Evolutionary conservation across 2,329 filamentous ascomycete genomes (phyloP).

Genomic region (Drechslerella coelobrocha): DNA sequence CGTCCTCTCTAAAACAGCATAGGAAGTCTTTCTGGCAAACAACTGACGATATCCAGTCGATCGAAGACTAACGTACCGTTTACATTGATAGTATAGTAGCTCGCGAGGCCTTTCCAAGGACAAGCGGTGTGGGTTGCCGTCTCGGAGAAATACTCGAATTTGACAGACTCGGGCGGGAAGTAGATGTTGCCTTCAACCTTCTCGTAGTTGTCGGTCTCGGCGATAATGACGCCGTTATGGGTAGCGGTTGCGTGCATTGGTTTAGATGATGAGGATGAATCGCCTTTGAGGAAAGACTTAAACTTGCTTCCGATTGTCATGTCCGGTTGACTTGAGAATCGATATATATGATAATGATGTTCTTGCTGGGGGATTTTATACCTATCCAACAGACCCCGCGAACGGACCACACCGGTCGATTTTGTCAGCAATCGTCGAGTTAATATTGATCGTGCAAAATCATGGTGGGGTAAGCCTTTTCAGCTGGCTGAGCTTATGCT

Average conservation of each 20-base stretch:
- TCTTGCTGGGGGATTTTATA: constrained; percentile 1
- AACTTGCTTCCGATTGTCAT: constrained; percentile 36
- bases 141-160: constrained; percentile 58
- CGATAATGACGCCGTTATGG: constrained; percentile 61
- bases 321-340: constrained; percentile 5
- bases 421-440: constrained; percentile 35
- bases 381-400: constrained; percentile 1
- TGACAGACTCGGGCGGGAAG: constrained; percentile 59
- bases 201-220: constrained; percentile 61
- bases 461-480: constrained; percentile 33
- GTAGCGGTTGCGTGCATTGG: constrained; percentile 58
- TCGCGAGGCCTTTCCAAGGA: constrained; percentile 62
- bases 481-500: constrained; percentile 35
- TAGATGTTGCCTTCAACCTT: constrained; percentile 63
- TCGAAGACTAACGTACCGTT: constrained; percentile 24
- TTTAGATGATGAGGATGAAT: constrained; percentile 48
- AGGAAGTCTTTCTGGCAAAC: neutral
- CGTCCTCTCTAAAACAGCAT: neutral
- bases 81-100: constrained; percentile 61
- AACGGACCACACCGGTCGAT: neutral
- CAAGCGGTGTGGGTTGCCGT: constrained; percentile 60
- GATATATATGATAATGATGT: no score
- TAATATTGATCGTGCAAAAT: constrained; percentile 15
- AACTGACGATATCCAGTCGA: neutral
- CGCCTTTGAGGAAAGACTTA: constrained; percentile 43